phyloP scores from a whole-genome alignment of 2,329 filamentous ascomycete species.

The Botrytis fragariae region DNA sequence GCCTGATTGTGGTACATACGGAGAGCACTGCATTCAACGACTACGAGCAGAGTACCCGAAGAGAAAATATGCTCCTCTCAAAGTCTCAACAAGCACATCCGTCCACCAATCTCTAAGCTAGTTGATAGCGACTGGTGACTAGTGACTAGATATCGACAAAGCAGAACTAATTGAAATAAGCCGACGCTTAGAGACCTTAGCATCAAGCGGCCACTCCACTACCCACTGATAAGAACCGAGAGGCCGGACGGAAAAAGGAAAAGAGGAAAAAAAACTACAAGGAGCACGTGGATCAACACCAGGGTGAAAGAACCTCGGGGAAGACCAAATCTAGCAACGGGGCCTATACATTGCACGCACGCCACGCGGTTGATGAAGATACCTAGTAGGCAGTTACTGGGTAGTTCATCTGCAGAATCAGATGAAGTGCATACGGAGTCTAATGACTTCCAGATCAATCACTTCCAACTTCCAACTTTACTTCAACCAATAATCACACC shows the following conservation, averaged over 20 bases:
- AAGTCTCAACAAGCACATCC: background rate
- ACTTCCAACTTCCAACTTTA: background rate
- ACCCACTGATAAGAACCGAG: constrained; percentile 3
- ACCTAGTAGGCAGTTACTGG: background rate
- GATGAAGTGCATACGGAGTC: background rate
- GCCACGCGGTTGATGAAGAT: background rate
- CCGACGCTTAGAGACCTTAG: background rate
- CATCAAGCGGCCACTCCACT: background rate
- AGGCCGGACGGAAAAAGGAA: background rate
- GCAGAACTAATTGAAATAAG: background rate
- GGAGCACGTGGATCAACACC: constrained; percentile 9
- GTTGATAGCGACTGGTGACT: background rate
- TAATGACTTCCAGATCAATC: background rate
- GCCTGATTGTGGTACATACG: background rate
- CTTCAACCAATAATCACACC: background rate
- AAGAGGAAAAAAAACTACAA: background rate
- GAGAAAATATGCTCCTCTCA: background rate
- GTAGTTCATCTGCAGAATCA: background rate
- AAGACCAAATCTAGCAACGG: background rate
- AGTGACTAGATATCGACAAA: background rate
- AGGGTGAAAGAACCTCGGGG: constrained; percentile 1
- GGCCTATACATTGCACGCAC: background rate
- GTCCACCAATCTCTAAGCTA: background rate
- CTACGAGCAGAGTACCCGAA: background rate
- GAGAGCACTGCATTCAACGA: background rate